A percentile compares a stretch with the other conserved stretches of the same genome.
Conservation (phyloP, 306 rosid genomes). For the Datisca glomerata region DNA sequence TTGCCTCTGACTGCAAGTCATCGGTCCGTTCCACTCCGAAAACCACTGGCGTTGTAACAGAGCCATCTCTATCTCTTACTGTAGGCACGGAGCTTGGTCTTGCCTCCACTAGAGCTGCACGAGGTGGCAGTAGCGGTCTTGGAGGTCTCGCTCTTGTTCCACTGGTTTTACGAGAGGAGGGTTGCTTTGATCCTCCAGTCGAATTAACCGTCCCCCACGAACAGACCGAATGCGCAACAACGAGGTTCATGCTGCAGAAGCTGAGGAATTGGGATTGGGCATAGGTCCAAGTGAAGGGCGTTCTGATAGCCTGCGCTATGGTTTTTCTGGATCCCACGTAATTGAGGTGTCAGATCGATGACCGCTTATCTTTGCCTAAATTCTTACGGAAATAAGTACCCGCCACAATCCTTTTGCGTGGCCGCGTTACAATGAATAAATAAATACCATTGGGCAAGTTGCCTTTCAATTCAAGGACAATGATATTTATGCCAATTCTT, state of each 20-base stretch:
- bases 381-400: no score
- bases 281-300: no score
- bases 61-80: constrained; percentile 8
- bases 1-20: constrained; percentile 61
- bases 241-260: constrained; percentile 6
- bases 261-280: neutral
- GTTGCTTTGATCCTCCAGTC: neutral
- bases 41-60: constrained; percentile 10
- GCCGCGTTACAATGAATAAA: no score
- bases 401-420: no score
- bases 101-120: constrained; percentile 44
- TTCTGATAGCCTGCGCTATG: no score
- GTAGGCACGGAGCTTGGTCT: constrained; percentile 22
- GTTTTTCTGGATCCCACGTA: no score
- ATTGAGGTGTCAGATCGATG: no score
- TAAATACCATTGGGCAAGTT: no score
- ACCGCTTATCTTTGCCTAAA: no score
- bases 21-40: constrained; percentile 32
- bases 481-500: no score
- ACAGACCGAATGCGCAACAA: neutral
- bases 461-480: no score
- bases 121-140: constrained; percentile 10
- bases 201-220: constrained; percentile 1
- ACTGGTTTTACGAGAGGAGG: neutral
- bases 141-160: neutral